These are phyloP conservation scores for Colletotrichum sp. DNA, from an alignment of 2,329 filamentous ascomycete species.

Conservation along the genomic window DNA sequence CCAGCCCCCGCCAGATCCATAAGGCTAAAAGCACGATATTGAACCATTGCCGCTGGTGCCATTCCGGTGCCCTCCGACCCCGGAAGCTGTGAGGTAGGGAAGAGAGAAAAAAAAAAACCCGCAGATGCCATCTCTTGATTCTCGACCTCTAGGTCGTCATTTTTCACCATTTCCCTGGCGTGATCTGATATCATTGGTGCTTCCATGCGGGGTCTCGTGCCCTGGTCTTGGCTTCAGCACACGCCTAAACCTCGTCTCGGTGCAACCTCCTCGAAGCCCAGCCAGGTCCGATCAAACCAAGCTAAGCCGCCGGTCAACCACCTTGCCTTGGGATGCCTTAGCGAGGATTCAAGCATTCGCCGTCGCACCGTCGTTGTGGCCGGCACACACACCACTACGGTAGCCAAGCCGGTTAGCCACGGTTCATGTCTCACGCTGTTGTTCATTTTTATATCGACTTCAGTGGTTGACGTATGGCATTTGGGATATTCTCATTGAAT, in stretches of 20 bases:
- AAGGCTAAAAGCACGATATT: not conserved
- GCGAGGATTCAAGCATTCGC: not conserved
- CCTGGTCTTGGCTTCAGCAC: conserved; percentile 4
- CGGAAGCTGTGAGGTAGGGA: not conserved
- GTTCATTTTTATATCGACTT: not conserved
- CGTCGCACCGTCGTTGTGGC: not conserved
- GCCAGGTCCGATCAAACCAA: not conserved
- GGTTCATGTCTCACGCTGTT: not conserved
- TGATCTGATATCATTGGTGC: conserved; percentile 17
- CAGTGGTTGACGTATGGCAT: conserved; percentile 18
- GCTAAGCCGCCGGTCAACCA: not conserved
- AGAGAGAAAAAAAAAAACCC: not conserved
- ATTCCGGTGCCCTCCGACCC: not conserved
- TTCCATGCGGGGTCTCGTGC: conserved; percentile 3
- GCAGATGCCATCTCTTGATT: conserved; percentile 7
- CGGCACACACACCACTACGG: not conserved
- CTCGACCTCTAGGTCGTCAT: conserved; percentile 3
- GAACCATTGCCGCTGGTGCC: not conserved
- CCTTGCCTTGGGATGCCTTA: not conserved
- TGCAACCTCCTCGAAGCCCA: not conserved
- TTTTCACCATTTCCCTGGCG: not conserved
- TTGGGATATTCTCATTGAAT: conserved; percentile 23
- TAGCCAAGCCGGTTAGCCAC: not conserved
- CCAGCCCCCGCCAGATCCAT: not conserved
- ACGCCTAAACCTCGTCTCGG: not conserved